These are phyloP conservation scores for Phytophthora quininea DNA, from an alignment of 352 stramenopile genomes.

Conservation along the genomic window DNA sequence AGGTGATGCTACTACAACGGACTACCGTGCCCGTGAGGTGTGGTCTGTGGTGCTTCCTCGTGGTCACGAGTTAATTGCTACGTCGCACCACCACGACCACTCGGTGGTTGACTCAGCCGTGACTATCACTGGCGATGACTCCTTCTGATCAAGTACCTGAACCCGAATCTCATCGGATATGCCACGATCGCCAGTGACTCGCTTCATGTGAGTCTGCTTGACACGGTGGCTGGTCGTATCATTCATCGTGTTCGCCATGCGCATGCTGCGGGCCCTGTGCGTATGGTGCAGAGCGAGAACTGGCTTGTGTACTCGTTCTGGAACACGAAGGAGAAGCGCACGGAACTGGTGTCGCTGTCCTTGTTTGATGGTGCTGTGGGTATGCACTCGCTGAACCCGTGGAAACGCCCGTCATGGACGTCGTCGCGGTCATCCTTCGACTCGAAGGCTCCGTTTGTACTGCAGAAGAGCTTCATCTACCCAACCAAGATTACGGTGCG, in stretches of 20 bases:
- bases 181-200: conserved; percentile 79
- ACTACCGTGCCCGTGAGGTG: conserved; percentile 56
- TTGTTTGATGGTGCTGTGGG: conserved; percentile 97
- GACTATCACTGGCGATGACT: conserved; percentile 94
- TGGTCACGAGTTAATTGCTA: conserved; percentile 61
- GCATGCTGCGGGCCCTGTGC: conserved; percentile 69
- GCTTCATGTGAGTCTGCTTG: conserved; percentile 92
- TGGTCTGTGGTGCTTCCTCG: conserved; percentile 76
- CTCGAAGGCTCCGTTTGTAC: conserved; percentile 86
- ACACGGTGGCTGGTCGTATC: conserved; percentile 94
- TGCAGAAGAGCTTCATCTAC: conserved; percentile 96
- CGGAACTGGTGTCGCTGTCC: conserved; percentile 80
- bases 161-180: conserved; percentile 95
- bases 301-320: conserved; percentile 97
- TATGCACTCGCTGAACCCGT: conserved; percentile 94
- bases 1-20: conserved; percentile 7
- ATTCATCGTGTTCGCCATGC: conserved; percentile 92
- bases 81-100: conserved; percentile 63
- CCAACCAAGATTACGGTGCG: conserved; percentile 84
- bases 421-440: conserved; percentile 93
- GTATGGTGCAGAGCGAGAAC: conserved; percentile 93
- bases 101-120: conserved; percentile 77
- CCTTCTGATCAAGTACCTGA: conserved; percentile 98
- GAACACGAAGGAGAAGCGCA: conserved; percentile 91
- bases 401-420: conserved; percentile 92